Base-by-base conservation (phyloP, 768 basidiomycete genomes). In the Gloeopeniophorella convolvens region DNA sequence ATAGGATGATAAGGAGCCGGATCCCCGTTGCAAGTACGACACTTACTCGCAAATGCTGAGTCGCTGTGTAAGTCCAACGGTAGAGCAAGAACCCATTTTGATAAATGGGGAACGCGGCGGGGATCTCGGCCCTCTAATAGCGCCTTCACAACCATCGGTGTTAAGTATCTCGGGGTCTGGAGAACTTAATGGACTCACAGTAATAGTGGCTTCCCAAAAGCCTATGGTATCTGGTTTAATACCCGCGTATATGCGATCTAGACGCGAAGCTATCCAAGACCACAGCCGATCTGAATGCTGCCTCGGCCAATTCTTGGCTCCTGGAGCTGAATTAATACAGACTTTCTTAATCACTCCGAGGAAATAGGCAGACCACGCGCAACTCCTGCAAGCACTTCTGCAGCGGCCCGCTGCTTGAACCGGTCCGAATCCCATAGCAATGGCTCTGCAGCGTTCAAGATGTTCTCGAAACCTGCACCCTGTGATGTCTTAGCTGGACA, bases 171-270 rank as follows among this genome's bases (percentile, higher is more conserved):
- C 31, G 26, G 26, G 46, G 48, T 34, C 21, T n/a, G n/a, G 59
- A 20, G 18, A 16, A 23, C 26, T 18, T 32, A 21, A 34, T 21
- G 7, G 56, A 60, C 73, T 55, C 51, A 82, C 81, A 55, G 72
- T 74, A 61, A 89, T 74, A 24, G 83, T 69, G 18, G 68, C 72
- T 58, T 85, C 84, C 86, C 89, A 92, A 54, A 87, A 82, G 8
- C 70, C 63, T 24, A 88, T 65, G 0, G 89, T 94, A 61, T 94
- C 92, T 37, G 90, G 91, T 57, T 88, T 89, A 62, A 93, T 85
- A 55, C 85, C 82, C 7, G 71, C 66, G 54, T 84, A 80, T 46
- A 92, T 79, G 28, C 70, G 67, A 45, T 82, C 73, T 30, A 94
- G 65, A 39, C 78, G 78, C 30, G 72, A 65, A 5, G 70, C 67